phyloP scores from a whole-genome alignment of 352 stramenopile genomes.

The Phytopythium oedochilum region DNA sequence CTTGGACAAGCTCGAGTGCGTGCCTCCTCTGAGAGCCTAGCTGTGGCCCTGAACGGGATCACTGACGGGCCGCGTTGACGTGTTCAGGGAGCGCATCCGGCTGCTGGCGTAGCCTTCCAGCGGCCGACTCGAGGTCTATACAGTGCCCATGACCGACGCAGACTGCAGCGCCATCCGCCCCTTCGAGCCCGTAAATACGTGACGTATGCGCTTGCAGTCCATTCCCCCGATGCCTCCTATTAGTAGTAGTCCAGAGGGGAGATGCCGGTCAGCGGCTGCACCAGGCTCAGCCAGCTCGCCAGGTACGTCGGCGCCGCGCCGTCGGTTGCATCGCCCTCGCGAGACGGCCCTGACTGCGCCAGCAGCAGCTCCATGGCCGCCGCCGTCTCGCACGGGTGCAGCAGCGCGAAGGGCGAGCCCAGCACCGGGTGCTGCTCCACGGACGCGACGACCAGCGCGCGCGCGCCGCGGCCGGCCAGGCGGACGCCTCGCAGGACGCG shows the following conservation, averaged over 20 bases:
- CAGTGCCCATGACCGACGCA: too few species aligned
- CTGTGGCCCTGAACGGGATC: not conserved
- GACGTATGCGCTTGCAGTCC: too few species aligned
- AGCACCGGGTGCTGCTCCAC: slow-evolving; percentile 73
- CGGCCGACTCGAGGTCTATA: not conserved
- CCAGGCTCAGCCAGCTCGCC: slow-evolving; percentile 69
- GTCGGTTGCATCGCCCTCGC: not conserved
- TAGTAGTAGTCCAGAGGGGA: slow-evolving; percentile 41
- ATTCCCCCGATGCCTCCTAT: too few species aligned
- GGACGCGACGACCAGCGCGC: slow-evolving; percentile 32
- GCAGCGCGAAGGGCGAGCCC: slow-evolving; percentile 58
- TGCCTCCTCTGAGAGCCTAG: not conserved
- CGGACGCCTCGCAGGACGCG: slow-evolving; percentile 19
- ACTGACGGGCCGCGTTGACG: not conserved
- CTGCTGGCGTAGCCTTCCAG: not conserved
- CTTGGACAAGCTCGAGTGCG: slow-evolving; percentile 2
- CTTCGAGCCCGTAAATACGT: not conserved
- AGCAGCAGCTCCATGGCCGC: slow-evolving; percentile 61
- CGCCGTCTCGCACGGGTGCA: slow-evolving; percentile 79
- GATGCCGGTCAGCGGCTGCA: slow-evolving; percentile 58
- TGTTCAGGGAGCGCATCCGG: not conserved
- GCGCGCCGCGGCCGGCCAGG: slow-evolving; percentile 27
- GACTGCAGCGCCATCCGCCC: not conserved
- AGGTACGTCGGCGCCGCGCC: slow-evolving; percentile 29
- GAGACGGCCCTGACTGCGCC: slow-evolving; percentile 2